Conservation (phyloP, 768 basidiomycete species). For the Steccherinum ochraceum region DNA sequence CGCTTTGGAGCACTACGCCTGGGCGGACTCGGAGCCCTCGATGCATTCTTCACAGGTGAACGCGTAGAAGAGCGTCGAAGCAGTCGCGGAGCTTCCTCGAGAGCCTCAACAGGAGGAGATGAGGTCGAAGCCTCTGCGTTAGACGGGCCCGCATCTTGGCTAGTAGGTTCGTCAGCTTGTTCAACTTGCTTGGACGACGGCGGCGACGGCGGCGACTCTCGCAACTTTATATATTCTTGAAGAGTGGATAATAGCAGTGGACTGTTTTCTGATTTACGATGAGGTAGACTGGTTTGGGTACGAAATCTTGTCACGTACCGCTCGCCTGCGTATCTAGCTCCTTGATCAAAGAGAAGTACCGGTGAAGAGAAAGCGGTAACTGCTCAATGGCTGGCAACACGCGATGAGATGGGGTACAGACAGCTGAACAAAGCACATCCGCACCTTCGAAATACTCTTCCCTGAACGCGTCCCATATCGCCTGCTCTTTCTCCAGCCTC, state of each 20-base stretch:
- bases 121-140: too few species aligned
- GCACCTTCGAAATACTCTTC: conserved; percentile 78
- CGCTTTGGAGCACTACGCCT: neutral
- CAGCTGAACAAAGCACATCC: conserved; percentile 12
- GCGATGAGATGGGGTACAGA: too few species aligned
- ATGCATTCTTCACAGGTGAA: neutral
- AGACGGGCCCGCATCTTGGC: neutral
- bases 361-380: conserved; percentile 65
- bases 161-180: neutral
- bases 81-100: neutral
- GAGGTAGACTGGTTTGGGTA: neutral
- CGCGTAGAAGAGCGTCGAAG: neutral
- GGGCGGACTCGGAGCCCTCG: too few species aligned
- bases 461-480: conserved; percentile 68
- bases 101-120: neutral
- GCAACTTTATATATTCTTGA: conserved; percentile 38
- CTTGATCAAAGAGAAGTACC: conserved; percentile 61
- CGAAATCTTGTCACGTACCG: conserved; percentile 27
- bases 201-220: conserved; percentile 20
- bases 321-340: conserved; percentile 67
- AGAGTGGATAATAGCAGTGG: conserved; percentile 37
- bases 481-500: conserved; percentile 40
- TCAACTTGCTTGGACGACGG: neutral
- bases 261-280: conserved; percentile 29
- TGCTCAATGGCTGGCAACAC: conserved; percentile 77